These are phyloP conservation scores for Aureobasidium sp. DNA, from an alignment of 2,329 filamentous ascomycete genomes.

Conservation along the genomic window DNA sequence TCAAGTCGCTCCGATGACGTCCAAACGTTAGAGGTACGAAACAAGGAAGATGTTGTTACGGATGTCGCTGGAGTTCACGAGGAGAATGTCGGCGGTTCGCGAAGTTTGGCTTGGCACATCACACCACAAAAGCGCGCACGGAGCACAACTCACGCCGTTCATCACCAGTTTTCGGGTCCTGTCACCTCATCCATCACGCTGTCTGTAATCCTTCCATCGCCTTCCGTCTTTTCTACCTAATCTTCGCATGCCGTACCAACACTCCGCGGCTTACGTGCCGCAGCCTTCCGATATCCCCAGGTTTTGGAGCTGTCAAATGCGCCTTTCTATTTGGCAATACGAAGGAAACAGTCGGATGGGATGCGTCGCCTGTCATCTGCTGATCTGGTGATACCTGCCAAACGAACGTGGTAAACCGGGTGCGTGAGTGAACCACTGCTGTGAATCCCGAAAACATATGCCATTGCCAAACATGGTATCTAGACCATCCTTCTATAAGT, in stretches of 20 bases:
- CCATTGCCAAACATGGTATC: not conserved
- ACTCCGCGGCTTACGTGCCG: not conserved
- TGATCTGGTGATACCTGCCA: slow-evolving; percentile 1
- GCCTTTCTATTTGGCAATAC: not conserved
- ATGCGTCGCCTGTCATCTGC: not conserved
- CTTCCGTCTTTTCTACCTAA: not conserved
- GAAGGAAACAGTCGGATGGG: not conserved
- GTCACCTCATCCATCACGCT: slow-evolving; percentile 4
- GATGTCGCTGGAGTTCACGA: no score
- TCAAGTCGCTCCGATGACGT: no score
- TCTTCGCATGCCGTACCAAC: not conserved
- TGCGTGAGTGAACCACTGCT: not conserved
- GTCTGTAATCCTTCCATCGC: not conserved
- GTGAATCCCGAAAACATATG: not conserved
- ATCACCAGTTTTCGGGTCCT: not conserved
- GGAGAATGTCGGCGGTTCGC: not conserved
- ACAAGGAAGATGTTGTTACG: not conserved
- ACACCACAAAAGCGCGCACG: not conserved
- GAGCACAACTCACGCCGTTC: slow-evolving; percentile 1
- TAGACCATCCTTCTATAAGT: slow-evolving; percentile 1
- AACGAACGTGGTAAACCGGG: not conserved
- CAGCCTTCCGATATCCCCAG: not conserved
- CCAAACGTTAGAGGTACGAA: no score
- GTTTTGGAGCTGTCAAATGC: not conserved
- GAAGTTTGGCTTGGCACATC: slow-evolving; percentile 11